phyloP scores from a whole-genome alignment of 2,329 filamentous ascomycete genomes.

The Beauveria sp. region DNA sequence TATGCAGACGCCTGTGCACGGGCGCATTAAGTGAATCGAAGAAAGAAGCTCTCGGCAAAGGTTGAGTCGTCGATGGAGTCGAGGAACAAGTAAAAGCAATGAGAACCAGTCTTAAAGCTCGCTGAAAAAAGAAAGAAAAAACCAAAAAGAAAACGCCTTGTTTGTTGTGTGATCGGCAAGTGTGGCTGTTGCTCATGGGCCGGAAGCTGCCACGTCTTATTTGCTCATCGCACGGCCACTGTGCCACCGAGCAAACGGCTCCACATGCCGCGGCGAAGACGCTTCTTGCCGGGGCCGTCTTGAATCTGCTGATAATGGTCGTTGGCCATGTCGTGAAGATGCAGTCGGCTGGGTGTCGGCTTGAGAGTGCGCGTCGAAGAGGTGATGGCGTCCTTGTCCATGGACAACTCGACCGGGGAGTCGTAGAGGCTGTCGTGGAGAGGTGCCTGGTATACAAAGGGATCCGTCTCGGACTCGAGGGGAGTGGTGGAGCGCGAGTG shows the following conservation, averaged over 20 bases:
- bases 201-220: slow-evolving; percentile 12
- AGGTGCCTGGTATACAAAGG: slow-evolving; percentile 32
- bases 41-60: neutral
- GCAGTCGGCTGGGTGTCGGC: slow-evolving; percentile 26
- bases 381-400: slow-evolving; percentile 25
- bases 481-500: slow-evolving; percentile 47
- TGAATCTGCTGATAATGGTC: slow-evolving; percentile 46
- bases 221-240: slow-evolving; percentile 29
- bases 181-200: slow-evolving; percentile 19
- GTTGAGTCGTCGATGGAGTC: neutral
- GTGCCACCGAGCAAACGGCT: slow-evolving; percentile 44
- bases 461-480: slow-evolving; percentile 35
- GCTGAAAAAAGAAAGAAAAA: neutral
- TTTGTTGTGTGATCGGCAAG: neutral
- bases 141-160: slow-evolving; percentile 10
- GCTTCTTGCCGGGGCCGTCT: slow-evolving; percentile 40
- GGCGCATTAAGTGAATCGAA: slow-evolving; percentile 8
- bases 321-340: slow-evolving; percentile 48
- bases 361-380: slow-evolving; percentile 27
- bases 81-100: neutral
- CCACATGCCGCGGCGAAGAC: slow-evolving; percentile 44
- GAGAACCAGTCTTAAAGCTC: slow-evolving; percentile 9
- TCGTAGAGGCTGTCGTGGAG: slow-evolving; percentile 37
- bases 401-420: slow-evolving; percentile 40
- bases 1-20: slow-evolving; percentile 8